phyloP scores from a whole-genome alignment of 345 rosid genomes.

The Noccaea bulbosa region DNA sequence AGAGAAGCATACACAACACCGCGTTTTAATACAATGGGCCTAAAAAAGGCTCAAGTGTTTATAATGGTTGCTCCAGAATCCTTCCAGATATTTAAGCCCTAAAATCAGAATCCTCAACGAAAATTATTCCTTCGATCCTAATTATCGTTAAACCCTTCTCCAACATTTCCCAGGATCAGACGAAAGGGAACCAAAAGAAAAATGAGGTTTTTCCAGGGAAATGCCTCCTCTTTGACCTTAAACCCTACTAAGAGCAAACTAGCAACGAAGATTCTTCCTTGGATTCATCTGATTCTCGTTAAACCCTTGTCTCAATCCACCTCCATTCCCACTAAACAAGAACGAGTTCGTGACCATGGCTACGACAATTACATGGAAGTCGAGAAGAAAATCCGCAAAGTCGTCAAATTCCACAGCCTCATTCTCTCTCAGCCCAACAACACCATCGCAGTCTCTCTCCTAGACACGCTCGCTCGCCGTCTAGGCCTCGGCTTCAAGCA shows the following conservation, averaged over 20 bases:
- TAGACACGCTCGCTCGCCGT: slow-evolving; percentile 74
- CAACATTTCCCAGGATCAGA: too few relatives aligned
- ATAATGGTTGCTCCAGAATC: background rate
- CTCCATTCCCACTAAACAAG: slow-evolving; percentile 76
- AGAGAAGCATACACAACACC: background rate
- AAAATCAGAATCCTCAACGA: slow-evolving; percentile 9
- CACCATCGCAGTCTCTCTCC: slow-evolving; percentile 65
- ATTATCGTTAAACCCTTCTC: too few relatives aligned
- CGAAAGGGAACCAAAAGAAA: too few relatives aligned
- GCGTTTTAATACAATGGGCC: background rate
- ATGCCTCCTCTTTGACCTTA: slow-evolving; percentile 16
- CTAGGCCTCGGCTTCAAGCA: slow-evolving; percentile 77
- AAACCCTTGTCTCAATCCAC: slow-evolving; percentile 72
- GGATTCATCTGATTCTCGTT: slow-evolving; percentile 22
- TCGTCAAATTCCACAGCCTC: slow-evolving; percentile 71
- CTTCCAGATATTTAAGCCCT: background rate
- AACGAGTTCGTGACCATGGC: slow-evolving; percentile 85
- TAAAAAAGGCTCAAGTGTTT: background rate
- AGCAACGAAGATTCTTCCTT: slow-evolving; percentile 7
- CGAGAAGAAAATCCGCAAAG: slow-evolving; percentile 81
- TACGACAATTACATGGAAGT: slow-evolving; percentile 97
- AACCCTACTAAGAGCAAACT: slow-evolving; percentile 37
- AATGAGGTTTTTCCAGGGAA: slow-evolving; percentile 36
- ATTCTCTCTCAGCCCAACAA: slow-evolving; percentile 72
- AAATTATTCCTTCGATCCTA: too few relatives aligned